These are phyloP conservation scores for Blastobotrys buckinghamii DNA, from an alignment of 1,139 yeast species.

Conservation along the genomic window DNA sequence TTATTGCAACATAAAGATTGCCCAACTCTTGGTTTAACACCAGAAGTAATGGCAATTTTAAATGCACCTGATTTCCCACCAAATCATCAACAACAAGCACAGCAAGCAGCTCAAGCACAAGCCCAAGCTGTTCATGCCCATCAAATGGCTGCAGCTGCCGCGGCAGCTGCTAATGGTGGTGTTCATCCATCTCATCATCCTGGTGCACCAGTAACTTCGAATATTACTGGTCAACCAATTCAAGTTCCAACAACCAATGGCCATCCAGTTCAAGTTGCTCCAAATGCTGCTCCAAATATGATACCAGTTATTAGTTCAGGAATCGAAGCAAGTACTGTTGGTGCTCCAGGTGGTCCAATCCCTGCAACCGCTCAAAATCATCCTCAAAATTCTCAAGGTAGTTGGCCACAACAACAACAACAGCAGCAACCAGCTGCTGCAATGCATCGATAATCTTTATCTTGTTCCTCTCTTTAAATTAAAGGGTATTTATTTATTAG, in stretches of 20 bases:
- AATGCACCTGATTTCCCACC: neutral
- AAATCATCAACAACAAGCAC: neutral
- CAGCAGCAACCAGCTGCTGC: neutral
- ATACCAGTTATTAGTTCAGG: conserved; percentile 5
- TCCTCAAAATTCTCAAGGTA: too few species aligned
- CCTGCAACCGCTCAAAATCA: neutral
- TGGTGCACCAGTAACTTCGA: neutral
- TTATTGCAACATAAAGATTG: conserved; percentile 15
- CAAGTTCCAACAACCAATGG: neutral
- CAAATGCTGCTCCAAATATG: neutral
- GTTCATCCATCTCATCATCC: too few species aligned
- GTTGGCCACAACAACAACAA: conserved; percentile 1
- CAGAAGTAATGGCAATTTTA: conserved; percentile 8
- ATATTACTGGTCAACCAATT: neutral
- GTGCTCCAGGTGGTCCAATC: neutral
- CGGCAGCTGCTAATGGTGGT: neutral
- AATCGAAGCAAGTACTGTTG: neutral
- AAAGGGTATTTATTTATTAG: neutral
- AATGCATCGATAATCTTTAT: neutral
- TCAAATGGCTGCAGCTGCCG: neutral
- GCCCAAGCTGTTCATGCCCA: neutral
- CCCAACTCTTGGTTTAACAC: conserved; percentile 9
- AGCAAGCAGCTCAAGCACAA: neutral
- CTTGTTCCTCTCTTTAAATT: too few species aligned
- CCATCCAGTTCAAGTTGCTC: too few species aligned